Percentiles rank a stretch among this genome's conserved stretches.
These are phyloP conservation scores for Suillus placidus DNA, from an alignment of 768 basidiomycete genomes.

Conservation along the genomic window DNA sequence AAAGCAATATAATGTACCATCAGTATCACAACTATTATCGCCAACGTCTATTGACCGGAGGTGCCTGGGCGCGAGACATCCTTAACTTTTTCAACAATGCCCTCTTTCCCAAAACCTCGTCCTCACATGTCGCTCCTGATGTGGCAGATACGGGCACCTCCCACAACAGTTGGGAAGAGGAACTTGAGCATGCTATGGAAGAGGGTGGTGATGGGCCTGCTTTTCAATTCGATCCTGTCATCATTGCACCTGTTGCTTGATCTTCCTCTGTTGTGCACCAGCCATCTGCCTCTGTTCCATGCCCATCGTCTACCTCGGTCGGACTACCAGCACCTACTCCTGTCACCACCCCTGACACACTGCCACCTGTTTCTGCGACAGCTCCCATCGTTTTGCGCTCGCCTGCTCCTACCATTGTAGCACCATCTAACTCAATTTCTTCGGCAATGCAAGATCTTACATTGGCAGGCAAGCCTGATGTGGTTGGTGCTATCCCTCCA, in stretches of 20 bases:
- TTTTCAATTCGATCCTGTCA: not conserved
- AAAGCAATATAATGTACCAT: not conserved
- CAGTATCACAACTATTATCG: constrained; percentile 10
- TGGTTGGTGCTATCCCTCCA: not conserved
- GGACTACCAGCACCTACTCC: not conserved
- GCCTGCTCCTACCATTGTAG: not conserved
- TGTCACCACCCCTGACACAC: not conserved
- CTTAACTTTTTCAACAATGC: constrained; percentile 1
- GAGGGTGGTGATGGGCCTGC: not conserved
- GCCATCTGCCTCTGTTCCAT: not conserved
- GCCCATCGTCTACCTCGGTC: too few species aligned
- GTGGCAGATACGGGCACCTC: not conserved
- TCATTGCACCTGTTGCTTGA: not conserved
- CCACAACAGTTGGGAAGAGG: not conserved
- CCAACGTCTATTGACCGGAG: not conserved
- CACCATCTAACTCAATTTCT: not conserved
- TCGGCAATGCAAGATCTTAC: not conserved
- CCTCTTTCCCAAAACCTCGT: constrained; percentile 5
- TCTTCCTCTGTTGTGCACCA: not conserved
- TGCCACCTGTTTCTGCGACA: not conserved
- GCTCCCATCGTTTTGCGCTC: not conserved
- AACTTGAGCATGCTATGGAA: not conserved
- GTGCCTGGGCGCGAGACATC: not conserved
- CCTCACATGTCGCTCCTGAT: not conserved
- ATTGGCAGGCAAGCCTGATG: not conserved